Conservation (phyloP, 2,329 filamentous ascomycete species). For the Curvularia spicifera region DNA sequence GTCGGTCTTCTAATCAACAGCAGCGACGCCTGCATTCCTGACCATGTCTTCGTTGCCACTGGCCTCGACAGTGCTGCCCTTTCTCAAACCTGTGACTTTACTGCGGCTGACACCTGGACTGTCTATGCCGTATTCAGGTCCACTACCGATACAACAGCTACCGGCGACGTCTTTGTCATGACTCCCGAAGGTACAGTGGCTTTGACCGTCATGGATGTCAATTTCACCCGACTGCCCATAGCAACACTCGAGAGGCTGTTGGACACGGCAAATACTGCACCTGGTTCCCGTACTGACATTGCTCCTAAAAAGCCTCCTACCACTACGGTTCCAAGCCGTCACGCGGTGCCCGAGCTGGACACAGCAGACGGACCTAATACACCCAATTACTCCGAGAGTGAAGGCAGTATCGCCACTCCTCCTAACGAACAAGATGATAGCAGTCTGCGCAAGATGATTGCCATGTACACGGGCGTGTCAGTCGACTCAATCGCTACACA, state of each 20-base stretch:
- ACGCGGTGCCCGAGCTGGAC: background rate
- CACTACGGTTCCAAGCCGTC: conserved; percentile 1
- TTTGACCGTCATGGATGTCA: conserved; percentile 11
- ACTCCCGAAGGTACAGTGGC: conserved; percentile 1
- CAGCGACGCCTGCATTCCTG: conserved; percentile 5
- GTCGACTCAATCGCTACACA: conserved; percentile 4
- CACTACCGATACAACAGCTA: conserved; percentile 3
- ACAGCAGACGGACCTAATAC: conserved; percentile 4
- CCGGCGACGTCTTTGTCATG: conserved; percentile 21
- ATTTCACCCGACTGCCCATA: conserved; percentile 19
- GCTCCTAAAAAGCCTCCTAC: background rate
- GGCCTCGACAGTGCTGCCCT: conserved; percentile 20
- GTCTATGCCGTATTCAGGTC: conserved; percentile 14
- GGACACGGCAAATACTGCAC: background rate
- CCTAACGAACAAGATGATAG: conserved; percentile 2
- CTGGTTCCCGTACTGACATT: background rate
- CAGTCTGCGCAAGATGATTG: conserved; percentile 12
- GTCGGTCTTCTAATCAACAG: conserved; percentile 5
- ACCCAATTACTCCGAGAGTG: background rate
- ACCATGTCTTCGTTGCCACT: conserved; percentile 9
- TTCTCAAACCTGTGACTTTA: conserved; percentile 3
- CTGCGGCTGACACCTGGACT: conserved; percentile 4
- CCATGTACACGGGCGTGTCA: conserved; percentile 17
- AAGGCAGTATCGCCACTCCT: background rate
- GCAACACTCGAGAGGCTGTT: conserved; percentile 14